These are phyloP conservation scores for Chaetomidium leptoderma DNA, from an alignment of 495 filamentous ascomycete genomes.

Conservation along the genomic window DNA sequence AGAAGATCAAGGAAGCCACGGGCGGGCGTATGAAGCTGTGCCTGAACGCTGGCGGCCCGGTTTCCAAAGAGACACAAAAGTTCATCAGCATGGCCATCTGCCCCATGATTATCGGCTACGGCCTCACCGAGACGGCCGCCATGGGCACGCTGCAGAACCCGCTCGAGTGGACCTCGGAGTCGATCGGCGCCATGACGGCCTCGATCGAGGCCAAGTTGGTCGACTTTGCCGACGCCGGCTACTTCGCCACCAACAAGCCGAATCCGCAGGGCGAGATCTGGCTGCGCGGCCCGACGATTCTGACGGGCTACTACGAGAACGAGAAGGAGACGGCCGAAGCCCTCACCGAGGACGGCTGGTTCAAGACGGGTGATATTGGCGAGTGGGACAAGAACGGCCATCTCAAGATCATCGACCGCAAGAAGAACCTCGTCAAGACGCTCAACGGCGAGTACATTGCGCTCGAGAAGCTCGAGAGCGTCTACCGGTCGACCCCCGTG, in stretches of 20 bases:
- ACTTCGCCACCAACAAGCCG: conserved; percentile 77
- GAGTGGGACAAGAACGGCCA: conserved; percentile 81
- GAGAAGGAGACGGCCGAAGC: conserved; percentile 76
- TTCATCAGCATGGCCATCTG: conserved; percentile 87
- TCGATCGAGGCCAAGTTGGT: conserved; percentile 90
- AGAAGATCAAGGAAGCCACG: conserved; percentile 87
- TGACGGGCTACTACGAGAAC: conserved; percentile 72
- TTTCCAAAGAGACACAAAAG: conserved; percentile 79
- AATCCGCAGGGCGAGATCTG: conserved; percentile 91
- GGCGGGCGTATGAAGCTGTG: conserved; percentile 75
- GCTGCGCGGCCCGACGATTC: conserved; percentile 77
- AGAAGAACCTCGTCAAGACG: conserved; percentile 98
- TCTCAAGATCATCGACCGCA: conserved; percentile 86
- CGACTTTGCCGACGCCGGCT: conserved; percentile 91
- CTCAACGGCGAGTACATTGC: conserved; percentile 96
- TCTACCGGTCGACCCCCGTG: conserved; percentile 80
- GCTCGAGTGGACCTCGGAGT: conserved; percentile 76
- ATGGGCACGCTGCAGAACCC: conserved; percentile 94
- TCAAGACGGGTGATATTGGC: conserved; percentile 93
- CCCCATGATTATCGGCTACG: conserved; percentile 91
- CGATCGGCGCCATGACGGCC: conserved; percentile 76
- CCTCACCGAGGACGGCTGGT: conserved; percentile 79
- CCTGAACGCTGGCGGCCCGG: conserved; percentile 83
- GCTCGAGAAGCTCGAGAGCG: conserved; percentile 94
- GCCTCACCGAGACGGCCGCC: conserved; percentile 88